Evolutionary conservation across 257 asterid species (phyloP).

Genomic region (Nicotiana sylvestris): DNA sequence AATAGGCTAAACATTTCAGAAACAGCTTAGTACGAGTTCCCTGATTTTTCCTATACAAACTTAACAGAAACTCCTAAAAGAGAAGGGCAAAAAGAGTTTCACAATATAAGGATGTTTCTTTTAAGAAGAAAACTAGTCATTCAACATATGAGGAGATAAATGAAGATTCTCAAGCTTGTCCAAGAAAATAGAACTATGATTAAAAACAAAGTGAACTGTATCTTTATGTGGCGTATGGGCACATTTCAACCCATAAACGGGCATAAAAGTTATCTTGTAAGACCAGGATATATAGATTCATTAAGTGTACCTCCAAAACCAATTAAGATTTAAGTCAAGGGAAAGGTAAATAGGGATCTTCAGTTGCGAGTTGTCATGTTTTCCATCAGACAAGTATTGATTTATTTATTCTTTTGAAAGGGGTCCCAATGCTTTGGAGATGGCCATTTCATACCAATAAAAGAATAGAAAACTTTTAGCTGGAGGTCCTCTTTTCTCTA

Average conservation of each 20-base stretch:
- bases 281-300: constrained; percentile 26
- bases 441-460: constrained; percentile 37
- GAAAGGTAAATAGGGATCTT: constrained; percentile 29
- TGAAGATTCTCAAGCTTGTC: not conserved
- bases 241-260: constrained; percentile 12
- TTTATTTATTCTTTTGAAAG: constrained; percentile 29
- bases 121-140: not conserved
- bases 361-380: constrained; percentile 32
- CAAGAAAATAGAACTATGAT: not conserved
- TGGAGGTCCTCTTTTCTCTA: constrained; percentile 1
- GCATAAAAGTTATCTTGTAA: constrained; percentile 20
- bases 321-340: constrained; percentile 31
- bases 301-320: constrained; percentile 32
- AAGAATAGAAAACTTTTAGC: constrained; percentile 36
- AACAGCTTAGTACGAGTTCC: not conserved
- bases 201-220: not conserved
- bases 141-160: not conserved
- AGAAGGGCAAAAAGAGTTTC: not conserved
- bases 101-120: not conserved
- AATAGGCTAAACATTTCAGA: not conserved
- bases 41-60: not conserved
- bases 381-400: constrained; percentile 35
- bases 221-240: not conserved
- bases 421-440: constrained; percentile 39
- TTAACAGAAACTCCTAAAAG: not conserved